Percentiles rank a stretch among this genome's conserved stretches.
phyloP scores from a whole-genome alignment of 2,329 filamentous ascomycete genomes.

The Fusarium sp. region DNA sequence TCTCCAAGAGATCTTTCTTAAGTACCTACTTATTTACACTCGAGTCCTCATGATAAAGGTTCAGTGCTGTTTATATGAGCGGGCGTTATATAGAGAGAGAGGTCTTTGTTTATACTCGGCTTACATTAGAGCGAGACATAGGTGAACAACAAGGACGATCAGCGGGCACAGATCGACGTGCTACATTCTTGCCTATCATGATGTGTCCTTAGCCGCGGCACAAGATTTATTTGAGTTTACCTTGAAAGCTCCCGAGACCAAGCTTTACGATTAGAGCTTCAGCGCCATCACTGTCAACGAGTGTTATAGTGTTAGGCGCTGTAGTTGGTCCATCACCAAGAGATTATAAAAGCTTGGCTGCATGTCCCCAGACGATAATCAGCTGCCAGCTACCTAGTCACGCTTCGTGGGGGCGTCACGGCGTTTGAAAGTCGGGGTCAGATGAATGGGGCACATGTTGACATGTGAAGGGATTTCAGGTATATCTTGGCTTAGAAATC shows the following conservation, averaged over 20 bases:
- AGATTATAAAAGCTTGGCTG: slow-evolving; percentile 9
- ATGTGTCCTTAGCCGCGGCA: not conserved
- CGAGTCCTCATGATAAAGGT: too few relatives aligned
- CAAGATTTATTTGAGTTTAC: not conserved
- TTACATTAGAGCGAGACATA: not conserved
- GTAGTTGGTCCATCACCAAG: too few relatives aligned
- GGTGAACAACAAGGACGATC: not conserved
- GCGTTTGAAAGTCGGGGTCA: slow-evolving; percentile 20
- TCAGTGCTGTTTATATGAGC: too few relatives aligned
- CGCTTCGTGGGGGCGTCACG: slow-evolving; percentile 33
- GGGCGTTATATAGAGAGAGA: too few relatives aligned
- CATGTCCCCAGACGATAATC: not conserved
- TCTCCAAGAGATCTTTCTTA: too few relatives aligned
- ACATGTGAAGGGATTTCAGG: slow-evolving; percentile 27
- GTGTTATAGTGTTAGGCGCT: not conserved
- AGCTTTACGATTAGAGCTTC: not conserved
- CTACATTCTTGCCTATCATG: not conserved
- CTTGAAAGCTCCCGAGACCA: not conserved
- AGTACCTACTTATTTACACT: too few relatives aligned
- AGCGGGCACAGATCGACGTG: slow-evolving; percentile 8
- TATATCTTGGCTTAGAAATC: slow-evolving; percentile 26
- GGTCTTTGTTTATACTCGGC: too few relatives aligned
- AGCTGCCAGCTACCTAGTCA: slow-evolving; percentile 22
- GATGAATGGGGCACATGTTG: slow-evolving; percentile 32
- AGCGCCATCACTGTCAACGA: not conserved